Evolutionary conservation across 164 flowering plant species (phyloP), one percentile per base, ranked within the genome.

Genomic region (Nymphaea thermarum): DNA sequence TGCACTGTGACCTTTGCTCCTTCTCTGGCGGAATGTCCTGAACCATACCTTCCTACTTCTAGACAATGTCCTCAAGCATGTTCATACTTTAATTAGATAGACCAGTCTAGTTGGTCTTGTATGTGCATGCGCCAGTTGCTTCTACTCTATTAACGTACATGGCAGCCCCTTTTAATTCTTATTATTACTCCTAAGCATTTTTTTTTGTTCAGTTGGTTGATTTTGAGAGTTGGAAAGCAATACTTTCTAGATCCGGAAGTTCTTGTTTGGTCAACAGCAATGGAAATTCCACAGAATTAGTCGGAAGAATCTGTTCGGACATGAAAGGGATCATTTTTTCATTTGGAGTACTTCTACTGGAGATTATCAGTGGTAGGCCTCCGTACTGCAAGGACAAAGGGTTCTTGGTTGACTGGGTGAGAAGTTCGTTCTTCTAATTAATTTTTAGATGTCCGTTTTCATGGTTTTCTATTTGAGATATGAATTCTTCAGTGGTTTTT

Each of bases 191-290:
- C 3, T 47, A 47, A 47, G 55, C 12, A 6, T 4, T 47, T 47
- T 47, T 7, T 47, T 2, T 2, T 2, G 16, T 73, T 74, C 86
- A 93, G 98, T 82, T 93, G 70, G 89, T 91, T 73, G 96, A 93
- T 73, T 93, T 93, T 77, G 94, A 91, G 74, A 79, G 92, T 71
- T 93, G 97, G 97, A 93, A 87, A 82, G 75, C 84, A 5, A 80
- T 91, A 70, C 81, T 85, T 62, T 77, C 84, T 66, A 82, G 90
- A 80, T 87, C 96, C 82, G 55, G 89, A 87, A 86, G 82, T 76
- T 76, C 87, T 0, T 83, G 88, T 66, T 77, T 83, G 42, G 75
- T 87, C 4, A 70, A 75, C 64, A 82, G 70, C 70, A 84, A 86
- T 66, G 84, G 83, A 47, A 6, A 47, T 12, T 47, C 55, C 12